Conservation (phyloP, 768 basidiomycete species). For the Boletus fagicola region DNA sequence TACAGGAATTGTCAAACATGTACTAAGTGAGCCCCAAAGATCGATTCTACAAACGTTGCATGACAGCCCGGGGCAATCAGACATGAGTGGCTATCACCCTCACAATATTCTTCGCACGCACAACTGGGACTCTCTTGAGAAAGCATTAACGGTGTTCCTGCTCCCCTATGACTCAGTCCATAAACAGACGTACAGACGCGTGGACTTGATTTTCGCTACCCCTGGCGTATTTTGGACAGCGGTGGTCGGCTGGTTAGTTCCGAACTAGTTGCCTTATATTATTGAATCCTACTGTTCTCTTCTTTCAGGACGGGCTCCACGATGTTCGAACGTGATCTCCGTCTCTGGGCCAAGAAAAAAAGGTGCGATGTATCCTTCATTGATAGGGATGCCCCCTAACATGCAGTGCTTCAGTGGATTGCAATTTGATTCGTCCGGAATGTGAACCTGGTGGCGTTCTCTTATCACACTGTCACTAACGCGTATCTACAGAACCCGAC, state of each 20-base stretch:
- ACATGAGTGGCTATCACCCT: constrained; percentile 58
- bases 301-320: constrained; percentile 74
- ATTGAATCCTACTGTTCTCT: not conserved
- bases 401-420: constrained; percentile 50
- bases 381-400: not conserved
- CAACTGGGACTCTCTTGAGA: constrained; percentile 83
- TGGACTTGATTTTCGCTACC: constrained; percentile 82
- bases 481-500: constrained; percentile 40
- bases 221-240: constrained; percentile 84
- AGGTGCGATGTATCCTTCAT: constrained; percentile 38
- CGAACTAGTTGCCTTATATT: not conserved
- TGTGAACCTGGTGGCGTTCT: constrained; percentile 44
- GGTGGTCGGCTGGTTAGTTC: constrained; percentile 79
- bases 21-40: constrained; percentile 62
- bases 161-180: constrained; percentile 44
- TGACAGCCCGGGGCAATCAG: constrained; percentile 34
- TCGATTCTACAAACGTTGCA: constrained; percentile 1
- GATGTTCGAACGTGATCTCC: constrained; percentile 86
- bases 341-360: constrained; percentile 65
- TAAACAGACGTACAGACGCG: constrained; percentile 55
- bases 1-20: constrained; percentile 71
- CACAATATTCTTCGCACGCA: constrained; percentile 52
- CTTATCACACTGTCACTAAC: not conserved
- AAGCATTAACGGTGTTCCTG: constrained; percentile 75
- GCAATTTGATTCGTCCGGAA: constrained; percentile 81